Evolutionary conservation across 805 yeast genomes (phyloP), one percentile per base, ranked within the genome.

Genomic region (Lachancea nothofagi): DNA sequence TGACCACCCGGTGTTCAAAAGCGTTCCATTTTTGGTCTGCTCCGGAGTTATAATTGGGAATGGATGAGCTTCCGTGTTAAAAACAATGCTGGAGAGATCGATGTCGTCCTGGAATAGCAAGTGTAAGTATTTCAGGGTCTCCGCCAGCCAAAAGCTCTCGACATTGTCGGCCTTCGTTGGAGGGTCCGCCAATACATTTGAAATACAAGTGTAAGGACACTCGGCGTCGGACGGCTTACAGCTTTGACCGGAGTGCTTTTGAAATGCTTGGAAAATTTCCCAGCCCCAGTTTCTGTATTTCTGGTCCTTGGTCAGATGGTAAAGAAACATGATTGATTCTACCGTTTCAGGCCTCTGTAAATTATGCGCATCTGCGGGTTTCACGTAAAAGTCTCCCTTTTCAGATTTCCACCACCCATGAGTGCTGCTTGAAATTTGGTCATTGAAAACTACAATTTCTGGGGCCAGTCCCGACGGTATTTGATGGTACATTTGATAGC

Each of bases 61-160:
- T 26, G 95, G 93, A 59, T 88, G 97, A 0, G 95, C 97, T 57
- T 88, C 96, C 1, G 96, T 87, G 64, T 86, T 89, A 69, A 85
- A 86, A 5, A 89, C 87, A 39, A 79, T 73, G 42, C 78, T 64
- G 33, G 75, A 75, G 49, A 88, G 65, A 22, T 89, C 87, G 47
- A 83, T 63, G 40, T 77, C 70, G 43, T 78, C 83, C 48, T 84
- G 93, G 62, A 87, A 87, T 46, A 87, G 65, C 41, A 86, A 63
- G 54, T 85, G 85, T 29, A 88, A 67, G 62, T 88, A 89, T 62
- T 89, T 89, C 57, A 89, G 71, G 3, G 97, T 89, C 60, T 89
- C 96, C 2, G 96, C 89, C 36, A 85, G 70, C 97, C 97, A 89
- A 69, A 86, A 87, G 15, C 94, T 81, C 62, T 88, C 96, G 77